Evolutionary conservation across 345 rosid genomes (phyloP), one percentile per base, ranked within the genome.

Genomic region (Euphorbia pulcherrima): DNA sequence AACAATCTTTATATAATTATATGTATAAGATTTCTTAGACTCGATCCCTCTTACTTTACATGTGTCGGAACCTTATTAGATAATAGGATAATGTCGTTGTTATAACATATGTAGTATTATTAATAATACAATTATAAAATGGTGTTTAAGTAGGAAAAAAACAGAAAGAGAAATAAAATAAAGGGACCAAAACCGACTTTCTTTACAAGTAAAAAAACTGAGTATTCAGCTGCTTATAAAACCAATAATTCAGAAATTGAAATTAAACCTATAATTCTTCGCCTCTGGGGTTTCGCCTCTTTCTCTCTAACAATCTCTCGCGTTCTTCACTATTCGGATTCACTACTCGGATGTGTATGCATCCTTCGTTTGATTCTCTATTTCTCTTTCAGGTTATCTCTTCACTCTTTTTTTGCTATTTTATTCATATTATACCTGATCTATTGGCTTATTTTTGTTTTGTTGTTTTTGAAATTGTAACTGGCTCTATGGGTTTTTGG

Each of bases 251-350:
- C 7, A 40, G 18, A 40, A 28, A 30, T 50, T 8, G 33, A 8
- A 37, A 20, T 5, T 21, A 62, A 51, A 18, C n/a, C n/a, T 33
- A 33, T 2, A 33, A 44, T 11, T 44, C 72, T 57, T 28, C 23
- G 12, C 70, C 77, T 73, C 75, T 63, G 74, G 82, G 84, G 83
- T 77, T 81, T 83, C 78, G 77, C 74, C 33, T 68, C 76, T 61
- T 54, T 68, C 62, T 59, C 71, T 20, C 47, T 26, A 30, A 4
- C 64, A 62, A 53, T 69, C 58, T 68, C 73, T 78, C 59, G 37
- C 67, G 8, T 59, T 60, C 68, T 20, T 60, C 33, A 62, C 18
- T 68, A 23, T 47, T 23, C 26, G 60, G 65, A 78, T 68, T 56
- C 24, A 51, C 60, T 48, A 75, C 72, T 63, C 77, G 74, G 83